A percentile compares a stretch with the other conserved stretches of the same genome.
phyloP scores from a whole-genome alignment of 371 early-diverging fungal genomes.

The Parasitella parasitica region DNA sequence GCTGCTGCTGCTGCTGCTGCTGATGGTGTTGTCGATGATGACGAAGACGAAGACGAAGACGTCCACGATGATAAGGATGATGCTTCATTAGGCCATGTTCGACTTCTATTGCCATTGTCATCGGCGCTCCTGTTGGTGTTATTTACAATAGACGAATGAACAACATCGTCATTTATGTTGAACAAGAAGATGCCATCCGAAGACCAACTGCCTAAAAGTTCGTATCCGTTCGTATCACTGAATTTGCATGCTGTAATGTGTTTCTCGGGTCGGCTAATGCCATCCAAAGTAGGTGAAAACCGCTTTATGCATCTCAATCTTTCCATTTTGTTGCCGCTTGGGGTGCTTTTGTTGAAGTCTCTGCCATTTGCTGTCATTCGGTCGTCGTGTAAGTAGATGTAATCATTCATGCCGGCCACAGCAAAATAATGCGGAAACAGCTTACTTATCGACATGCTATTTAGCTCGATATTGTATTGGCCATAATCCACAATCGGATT shows the following conservation, averaged over 20 bases:
- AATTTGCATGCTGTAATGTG: constrained; percentile 48
- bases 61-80: too few relatives aligned
- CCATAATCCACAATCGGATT: constrained; percentile 54
- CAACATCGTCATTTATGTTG: constrained; percentile 44
- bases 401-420: constrained; percentile 58
- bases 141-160: background rate
- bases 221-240: constrained; percentile 43
- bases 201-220: constrained; percentile 67
- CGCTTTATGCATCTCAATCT: constrained; percentile 33
- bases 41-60: too few relatives aligned
- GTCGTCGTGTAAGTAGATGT: constrained; percentile 63
- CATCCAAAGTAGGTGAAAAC: constrained; percentile 23
- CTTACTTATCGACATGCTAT: constrained; percentile 52
- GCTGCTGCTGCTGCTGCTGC: too few relatives aligned
- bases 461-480: constrained; percentile 48
- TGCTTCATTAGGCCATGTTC: background rate
- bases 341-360: background rate
- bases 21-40: too few relatives aligned
- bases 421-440: constrained; percentile 58
- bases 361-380: constrained; percentile 48
- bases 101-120: background rate
- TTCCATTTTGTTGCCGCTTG: background rate
- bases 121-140: too few relatives aligned
- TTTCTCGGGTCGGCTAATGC: constrained; percentile 14
- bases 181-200: constrained; percentile 59